A percentile compares a stretch with the other conserved stretches of the same genome.
These are phyloP conservation scores for Phialocephala subalpina DNA, from an alignment of 2,329 filamentous ascomycete genomes.

Conservation along the genomic window DNA sequence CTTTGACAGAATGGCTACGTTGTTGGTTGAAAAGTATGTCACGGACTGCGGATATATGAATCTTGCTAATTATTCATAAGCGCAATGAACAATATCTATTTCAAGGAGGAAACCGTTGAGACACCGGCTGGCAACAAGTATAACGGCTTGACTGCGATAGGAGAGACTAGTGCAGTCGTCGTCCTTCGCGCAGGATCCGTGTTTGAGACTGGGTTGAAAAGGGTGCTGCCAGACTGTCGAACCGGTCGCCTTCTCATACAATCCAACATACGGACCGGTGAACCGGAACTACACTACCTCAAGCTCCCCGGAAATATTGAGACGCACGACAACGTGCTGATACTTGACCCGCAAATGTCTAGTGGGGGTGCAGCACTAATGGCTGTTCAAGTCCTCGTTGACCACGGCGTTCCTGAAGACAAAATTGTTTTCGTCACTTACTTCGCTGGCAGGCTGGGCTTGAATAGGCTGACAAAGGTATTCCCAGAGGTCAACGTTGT, in stretches of 20 bases:
- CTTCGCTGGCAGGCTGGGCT: constrained; percentile 82
- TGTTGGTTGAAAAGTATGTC: constrained; percentile 79
- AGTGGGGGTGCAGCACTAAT: constrained; percentile 87
- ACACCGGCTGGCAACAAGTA: constrained; percentile 79
- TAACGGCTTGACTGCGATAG: constrained; percentile 72
- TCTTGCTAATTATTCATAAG: constrained; percentile 50
- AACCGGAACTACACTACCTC: constrained; percentile 92
- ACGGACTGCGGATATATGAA: not conserved
- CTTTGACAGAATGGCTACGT: constrained; percentile 86
- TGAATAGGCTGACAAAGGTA: constrained; percentile 86
- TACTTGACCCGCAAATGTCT: constrained; percentile 94
- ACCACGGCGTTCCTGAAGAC: constrained; percentile 87
- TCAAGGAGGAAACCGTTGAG: constrained; percentile 66
- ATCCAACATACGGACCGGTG: constrained; percentile 82
- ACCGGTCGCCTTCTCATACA: constrained; percentile 92
- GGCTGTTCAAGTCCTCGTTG: constrained; percentile 94
- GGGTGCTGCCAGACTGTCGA: constrained; percentile 91
- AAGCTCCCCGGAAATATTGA: constrained; percentile 79
- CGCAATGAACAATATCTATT: constrained; percentile 80
- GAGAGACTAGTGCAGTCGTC: constrained; percentile 84
- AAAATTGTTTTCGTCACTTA: constrained; percentile 94
- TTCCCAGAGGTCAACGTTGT: constrained; percentile 90
- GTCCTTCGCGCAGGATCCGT: constrained; percentile 89
- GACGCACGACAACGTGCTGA: constrained; percentile 79
- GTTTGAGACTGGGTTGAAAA: constrained; percentile 85